phyloP scores from a whole-genome alignment of 345 rosid genomes.

The Turritis glabra region DNA sequence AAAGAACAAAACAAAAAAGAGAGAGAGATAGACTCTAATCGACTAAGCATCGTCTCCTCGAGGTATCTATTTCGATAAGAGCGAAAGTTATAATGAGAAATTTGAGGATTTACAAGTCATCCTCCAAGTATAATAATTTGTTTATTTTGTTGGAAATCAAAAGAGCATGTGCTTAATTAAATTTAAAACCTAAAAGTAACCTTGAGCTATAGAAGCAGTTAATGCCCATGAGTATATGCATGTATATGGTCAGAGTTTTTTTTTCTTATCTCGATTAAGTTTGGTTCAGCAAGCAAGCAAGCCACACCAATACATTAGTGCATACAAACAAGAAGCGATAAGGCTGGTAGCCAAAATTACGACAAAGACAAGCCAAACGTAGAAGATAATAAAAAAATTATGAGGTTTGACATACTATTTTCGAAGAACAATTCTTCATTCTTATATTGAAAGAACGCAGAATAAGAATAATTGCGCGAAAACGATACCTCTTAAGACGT shows the following conservation, averaged over 20 bases:
- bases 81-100: not conserved
- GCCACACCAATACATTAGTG: not conserved
- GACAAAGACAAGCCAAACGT: not conserved
- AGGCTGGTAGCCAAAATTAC: not conserved
- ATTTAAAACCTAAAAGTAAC: not conserved
- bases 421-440: no score
- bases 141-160: not conserved
- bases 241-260: not conserved
- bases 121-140: not conserved
- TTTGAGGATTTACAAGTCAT: not conserved
- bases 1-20: not conserved
- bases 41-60: constrained; percentile 11
- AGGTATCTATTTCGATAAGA: constrained; percentile 9
- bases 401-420: no score
- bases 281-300: not conserved
- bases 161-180: not conserved
- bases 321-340: not conserved
- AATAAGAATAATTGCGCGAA: no score
- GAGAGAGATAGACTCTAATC: not conserved
- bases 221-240: not conserved
- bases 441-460: no score
- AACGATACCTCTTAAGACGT: no score
- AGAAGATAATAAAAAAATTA: no score
- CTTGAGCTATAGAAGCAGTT: not conserved
- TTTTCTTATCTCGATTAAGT: not conserved